Base-by-base conservation (phyloP, 441 rosid genomes). In the Viola pubescens region DNA sequence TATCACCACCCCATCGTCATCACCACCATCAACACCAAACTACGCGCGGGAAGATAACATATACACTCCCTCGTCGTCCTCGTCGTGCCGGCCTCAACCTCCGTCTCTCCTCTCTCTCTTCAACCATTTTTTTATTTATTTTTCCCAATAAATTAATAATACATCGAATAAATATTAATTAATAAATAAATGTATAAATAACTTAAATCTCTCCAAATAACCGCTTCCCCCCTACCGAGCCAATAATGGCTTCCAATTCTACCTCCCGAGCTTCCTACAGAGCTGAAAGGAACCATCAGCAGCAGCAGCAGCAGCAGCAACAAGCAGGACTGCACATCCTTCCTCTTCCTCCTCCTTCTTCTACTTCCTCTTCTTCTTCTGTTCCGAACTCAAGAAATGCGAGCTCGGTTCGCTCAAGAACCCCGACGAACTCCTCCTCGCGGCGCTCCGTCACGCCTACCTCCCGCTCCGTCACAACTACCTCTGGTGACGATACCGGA, bases 391-490 rank as follows among this genome's bases (percentile, higher is more conserved):
- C 34, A 26, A 26, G 34, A 26, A 26, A 26, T 26, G 34, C 34
- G 34, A 26, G 34, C 34, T 26, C 34, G 34, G 61, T 72, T 61
- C 89, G 85, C 54, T 78, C 72, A 46, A 46, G n/a, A 46, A 46
- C n/a, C 49, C 9, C 49, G 7, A 43, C 46, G n/a, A 62, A 77
- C 56, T 62, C 75, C n/a, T n/a, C 84, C 39, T 67, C 13, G 19
- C 64, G 91, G 48, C 96, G 91, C 63, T 78, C 96, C 68, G 80
- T 79, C 12, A 84, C 87, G 56, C 86, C 89, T 42, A 74, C 75
- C 40, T 70, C 81, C 53, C 81, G 92, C 44, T 62, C 89, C 19
- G 52, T 38, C 19, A 26, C 67, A 86, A 46, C 62, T 53, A 37
- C 11, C 67, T 77, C 78, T 37, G 61, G 69, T 49, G 82, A 75